Percentiles rank a stretch among this genome's conserved stretches.
Conservation (phyloP, 2,329 filamentous ascomycete genomes). For the Lasiodiplodia hormozganensis region DNA sequence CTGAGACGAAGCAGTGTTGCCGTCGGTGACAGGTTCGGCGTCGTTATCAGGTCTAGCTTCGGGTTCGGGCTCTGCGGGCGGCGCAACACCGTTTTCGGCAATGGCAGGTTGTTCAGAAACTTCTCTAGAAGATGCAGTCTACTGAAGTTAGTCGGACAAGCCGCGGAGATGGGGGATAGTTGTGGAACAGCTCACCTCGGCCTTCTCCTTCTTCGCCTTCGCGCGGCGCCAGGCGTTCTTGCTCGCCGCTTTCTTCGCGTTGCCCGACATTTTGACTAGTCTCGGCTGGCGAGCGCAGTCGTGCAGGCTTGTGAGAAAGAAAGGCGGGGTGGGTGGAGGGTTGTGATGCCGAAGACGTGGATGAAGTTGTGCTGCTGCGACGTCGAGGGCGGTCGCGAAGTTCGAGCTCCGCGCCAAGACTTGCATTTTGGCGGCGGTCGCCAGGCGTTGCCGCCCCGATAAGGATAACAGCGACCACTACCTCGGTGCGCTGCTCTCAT, state of each 20-base stretch:
- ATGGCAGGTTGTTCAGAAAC: constrained; percentile 44
- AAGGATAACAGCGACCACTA: not conserved
- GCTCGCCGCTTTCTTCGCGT: constrained; percentile 41
- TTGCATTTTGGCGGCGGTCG: constrained; percentile 12
- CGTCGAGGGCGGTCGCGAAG: constrained; percentile 22
- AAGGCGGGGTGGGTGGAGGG: constrained; percentile 1
- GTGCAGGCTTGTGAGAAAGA: not conserved
- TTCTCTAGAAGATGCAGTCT: constrained; percentile 34
- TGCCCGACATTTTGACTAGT: constrained; percentile 22
- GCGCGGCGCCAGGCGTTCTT: constrained; percentile 94
- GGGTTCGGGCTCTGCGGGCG: constrained; percentile 36
- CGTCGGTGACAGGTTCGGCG: constrained; percentile 38
- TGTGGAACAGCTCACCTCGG: constrained; percentile 54
- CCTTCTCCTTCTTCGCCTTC: constrained; percentile 93
- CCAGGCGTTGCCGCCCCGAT: not conserved
- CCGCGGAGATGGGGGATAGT: not conserved
- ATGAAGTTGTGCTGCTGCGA: constrained; percentile 7
- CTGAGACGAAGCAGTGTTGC: constrained; percentile 40
- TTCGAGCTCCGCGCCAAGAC: constrained; percentile 27
- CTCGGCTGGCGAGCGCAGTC: not conserved
- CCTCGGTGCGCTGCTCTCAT: too few relatives aligned
- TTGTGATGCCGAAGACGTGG: not conserved
- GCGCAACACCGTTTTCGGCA: constrained; percentile 38
- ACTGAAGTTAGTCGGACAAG: not conserved
- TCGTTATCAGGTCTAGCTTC: constrained; percentile 17